Evolutionary conservation across 2,329 filamentous ascomycete species (phyloP).

Genomic region (Colletotrichum viniferum): DNA sequence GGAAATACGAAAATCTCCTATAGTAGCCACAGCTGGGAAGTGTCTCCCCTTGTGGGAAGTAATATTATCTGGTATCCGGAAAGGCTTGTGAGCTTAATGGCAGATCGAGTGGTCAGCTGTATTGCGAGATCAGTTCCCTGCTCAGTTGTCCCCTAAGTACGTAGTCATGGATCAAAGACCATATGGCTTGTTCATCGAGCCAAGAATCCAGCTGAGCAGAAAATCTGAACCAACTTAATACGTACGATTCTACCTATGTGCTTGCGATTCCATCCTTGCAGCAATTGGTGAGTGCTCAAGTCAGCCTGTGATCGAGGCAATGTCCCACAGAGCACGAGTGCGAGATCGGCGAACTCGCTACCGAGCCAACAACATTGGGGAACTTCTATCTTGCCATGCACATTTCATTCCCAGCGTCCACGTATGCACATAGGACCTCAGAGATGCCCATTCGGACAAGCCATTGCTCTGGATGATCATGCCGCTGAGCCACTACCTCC

Average conservation of each 20-base stretch:
- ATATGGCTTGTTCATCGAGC: rapidly evolving
- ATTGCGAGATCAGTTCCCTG: not conserved
- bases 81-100: not conserved
- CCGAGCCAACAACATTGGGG: not conserved
- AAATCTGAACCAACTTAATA: not conserved
- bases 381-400: not conserved
- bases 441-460: not conserved
- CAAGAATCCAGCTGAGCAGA: not conserved
- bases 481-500: not conserved
- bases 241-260: not conserved
- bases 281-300: not conserved
- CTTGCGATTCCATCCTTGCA: not conserved
- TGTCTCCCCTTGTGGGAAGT: not conserved
- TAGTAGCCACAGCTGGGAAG: rapidly evolving
- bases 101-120: not conserved
- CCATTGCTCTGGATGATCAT: not conserved
- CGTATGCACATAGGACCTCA: not conserved
- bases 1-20: rapidly evolving
- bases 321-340: not conserved
- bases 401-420: not conserved
- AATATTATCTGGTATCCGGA: not conserved
- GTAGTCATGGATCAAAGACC: not conserved
- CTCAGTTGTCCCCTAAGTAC: rapidly evolving
- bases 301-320: not conserved
- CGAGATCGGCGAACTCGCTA: not conserved